These are phyloP conservation scores for Suillus subluteus DNA, from an alignment of 768 basidiomycete genomes.

Conservation along the genomic window DNA sequence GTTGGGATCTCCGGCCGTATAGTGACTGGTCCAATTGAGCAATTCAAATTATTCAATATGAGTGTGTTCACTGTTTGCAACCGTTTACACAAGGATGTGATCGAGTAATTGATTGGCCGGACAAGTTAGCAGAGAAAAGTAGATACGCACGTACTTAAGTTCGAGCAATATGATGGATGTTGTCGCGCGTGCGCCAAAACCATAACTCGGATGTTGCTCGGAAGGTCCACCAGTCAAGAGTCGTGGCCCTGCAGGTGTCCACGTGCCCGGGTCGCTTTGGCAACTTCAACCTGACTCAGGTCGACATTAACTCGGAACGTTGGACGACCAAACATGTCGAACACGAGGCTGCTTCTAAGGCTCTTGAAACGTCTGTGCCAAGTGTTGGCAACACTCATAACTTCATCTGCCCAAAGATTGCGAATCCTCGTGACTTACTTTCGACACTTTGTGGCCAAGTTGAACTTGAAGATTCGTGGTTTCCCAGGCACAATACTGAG, in stretches of 20 bases:
- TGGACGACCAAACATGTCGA: neutral
- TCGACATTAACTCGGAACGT: neutral
- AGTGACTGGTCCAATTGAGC: too few relatives aligned
- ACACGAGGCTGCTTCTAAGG: neutral
- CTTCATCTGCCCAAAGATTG: neutral
- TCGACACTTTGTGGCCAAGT: neutral
- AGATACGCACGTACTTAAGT: too few relatives aligned
- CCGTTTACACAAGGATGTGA: too few relatives aligned
- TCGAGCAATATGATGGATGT: too few relatives aligned
- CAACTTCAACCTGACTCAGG: neutral
- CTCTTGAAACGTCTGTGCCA: neutral
- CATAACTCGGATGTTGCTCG: too few relatives aligned
- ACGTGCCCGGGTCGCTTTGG: neutral
- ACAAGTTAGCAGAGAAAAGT: too few relatives aligned
- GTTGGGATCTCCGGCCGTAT: too few relatives aligned
- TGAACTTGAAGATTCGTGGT: neutral
- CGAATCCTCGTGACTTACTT: neutral
- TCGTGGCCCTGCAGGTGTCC: neutral
- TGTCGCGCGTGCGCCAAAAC: too few relatives aligned
- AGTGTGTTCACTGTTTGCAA: too few relatives aligned
- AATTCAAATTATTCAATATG: too few relatives aligned
- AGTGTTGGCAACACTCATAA: neutral
- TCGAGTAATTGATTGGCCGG: too few relatives aligned
- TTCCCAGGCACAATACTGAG: neutral
- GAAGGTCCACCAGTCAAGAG: too few relatives aligned